Conservation (phyloP, 139 green algal genomes). For the Haematococcus lacustris region DNA sequence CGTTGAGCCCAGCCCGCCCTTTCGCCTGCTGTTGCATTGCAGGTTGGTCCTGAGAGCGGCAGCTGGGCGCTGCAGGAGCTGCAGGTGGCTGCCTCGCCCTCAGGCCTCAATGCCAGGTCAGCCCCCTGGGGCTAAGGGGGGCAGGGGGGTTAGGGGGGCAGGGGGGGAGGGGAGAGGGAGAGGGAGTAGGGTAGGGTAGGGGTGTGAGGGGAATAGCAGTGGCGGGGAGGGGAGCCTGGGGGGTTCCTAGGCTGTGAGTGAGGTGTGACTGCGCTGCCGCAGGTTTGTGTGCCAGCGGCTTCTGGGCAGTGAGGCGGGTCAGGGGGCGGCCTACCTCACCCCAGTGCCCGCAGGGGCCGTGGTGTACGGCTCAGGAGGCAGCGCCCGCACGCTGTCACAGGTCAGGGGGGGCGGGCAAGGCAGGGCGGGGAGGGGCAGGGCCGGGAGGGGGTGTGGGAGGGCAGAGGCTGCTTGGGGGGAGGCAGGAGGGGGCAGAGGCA, state of each 20-base stretch:
- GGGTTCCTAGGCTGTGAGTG: neutral
- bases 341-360: slow-evolving; percentile 52
- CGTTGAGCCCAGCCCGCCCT: too few species aligned
- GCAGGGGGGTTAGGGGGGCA: neutral
- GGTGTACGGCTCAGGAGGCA: slow-evolving; percentile 66
- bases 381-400: slow-evolving; percentile 45
- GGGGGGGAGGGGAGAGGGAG: neutral
- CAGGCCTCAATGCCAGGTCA: slow-evolving; percentile 46
- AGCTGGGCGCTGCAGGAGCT: slow-evolving; percentile 66
- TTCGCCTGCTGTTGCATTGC: too few species aligned
- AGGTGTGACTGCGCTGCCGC: neutral
- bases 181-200: neutral
- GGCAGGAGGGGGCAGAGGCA: neutral
- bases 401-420: slow-evolving; percentile 6
- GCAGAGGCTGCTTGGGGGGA: neutral
- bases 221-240: too few species aligned
- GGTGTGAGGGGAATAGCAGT: neutral
- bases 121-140: neutral
- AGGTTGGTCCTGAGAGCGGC: slow-evolving; percentile 60
- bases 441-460: neutral
- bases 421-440: neutral
- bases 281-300: slow-evolving; percentile 65
- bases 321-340: slow-evolving; percentile 48
- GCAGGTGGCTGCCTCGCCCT: slow-evolving; percentile 53
- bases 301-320: slow-evolving; percentile 36